Percentiles rank a stretch among this genome's conserved stretches.
phyloP scores from a whole-genome alignment of 1,284 basidiomycete species.

The Peniophora sp. region DNA sequence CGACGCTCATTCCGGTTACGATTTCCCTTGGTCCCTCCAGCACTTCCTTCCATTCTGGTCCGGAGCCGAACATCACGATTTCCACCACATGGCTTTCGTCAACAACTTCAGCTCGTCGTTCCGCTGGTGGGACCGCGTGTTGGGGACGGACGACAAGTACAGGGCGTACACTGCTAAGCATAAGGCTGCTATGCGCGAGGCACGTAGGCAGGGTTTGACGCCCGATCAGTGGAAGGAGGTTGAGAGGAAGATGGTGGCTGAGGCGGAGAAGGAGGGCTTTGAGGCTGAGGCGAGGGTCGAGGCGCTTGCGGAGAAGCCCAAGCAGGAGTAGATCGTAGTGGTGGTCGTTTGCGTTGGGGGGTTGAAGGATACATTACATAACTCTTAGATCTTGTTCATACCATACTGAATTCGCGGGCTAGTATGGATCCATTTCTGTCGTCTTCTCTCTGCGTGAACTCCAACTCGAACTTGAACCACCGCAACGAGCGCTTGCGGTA shows the following conservation, averaged over 20 bases:
- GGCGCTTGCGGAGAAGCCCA: slow-evolving; percentile 2
- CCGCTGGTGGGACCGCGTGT: slow-evolving; percentile 84
- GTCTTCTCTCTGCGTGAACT: no score
- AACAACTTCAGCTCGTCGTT: slow-evolving; percentile 91
- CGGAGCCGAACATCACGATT: slow-evolving; percentile 97
- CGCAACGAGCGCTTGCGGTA: no score
- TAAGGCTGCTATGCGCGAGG: slow-evolving; percentile 40
- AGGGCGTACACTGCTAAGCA: slow-evolving; percentile 65
- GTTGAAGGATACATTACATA: no score
- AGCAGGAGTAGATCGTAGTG: no score
- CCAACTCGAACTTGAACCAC: no score
- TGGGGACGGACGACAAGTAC: slow-evolving; percentile 86
- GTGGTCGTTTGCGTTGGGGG: no score
- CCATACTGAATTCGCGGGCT: no score
- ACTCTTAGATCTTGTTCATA: no score
- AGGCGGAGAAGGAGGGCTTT: slow-evolving; percentile 67
- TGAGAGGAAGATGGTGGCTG: slow-evolving; percentile 51
- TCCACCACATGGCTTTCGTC: slow-evolving; percentile 89
- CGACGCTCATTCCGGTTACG: slow-evolving; percentile 95
- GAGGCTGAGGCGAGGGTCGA: slow-evolving; percentile 62
- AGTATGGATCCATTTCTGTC: no score
- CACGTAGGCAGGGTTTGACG: slow-evolving; percentile 33
- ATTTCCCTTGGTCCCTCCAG: slow-evolving; percentile 97
- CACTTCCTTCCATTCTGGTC: slow-evolving; percentile 97
- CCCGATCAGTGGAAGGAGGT: slow-evolving; percentile 44